Percentiles rank a stretch among this genome's conserved stretches.
Conservation (phyloP, 2,329 filamentous ascomycete genomes). For the Diplodia sapinea region DNA sequence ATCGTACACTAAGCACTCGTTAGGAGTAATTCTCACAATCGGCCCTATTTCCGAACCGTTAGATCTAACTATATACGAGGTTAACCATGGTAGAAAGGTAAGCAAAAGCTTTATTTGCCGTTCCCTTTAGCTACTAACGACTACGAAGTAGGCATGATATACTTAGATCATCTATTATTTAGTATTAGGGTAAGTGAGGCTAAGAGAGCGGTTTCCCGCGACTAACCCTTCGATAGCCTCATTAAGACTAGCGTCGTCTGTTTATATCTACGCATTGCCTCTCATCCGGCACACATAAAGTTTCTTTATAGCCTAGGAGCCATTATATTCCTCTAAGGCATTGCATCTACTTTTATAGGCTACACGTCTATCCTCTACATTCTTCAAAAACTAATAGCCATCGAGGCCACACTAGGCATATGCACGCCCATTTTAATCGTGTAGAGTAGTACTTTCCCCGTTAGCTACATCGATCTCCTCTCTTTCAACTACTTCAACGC, state of each 20-base stretch:
- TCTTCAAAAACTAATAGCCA: not conserved
- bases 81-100: slow-evolving; percentile 1
- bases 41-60: not conserved
- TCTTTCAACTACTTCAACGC: slow-evolving; percentile 6
- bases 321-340: not conserved
- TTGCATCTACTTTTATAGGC: slow-evolving; percentile 2
- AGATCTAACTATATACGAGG: slow-evolving; percentile 2
- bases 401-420: not conserved
- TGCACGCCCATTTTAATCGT: not conserved
- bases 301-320: not conserved
- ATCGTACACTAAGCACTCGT: slow-evolving; percentile 34
- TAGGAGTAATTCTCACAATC: slow-evolving; percentile 24
- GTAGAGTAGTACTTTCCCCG: not conserved
- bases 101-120: not conserved
- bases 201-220: not conserved
- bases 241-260: slow-evolving; percentile 3
- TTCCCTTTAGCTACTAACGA: not conserved
- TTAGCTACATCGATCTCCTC: not conserved
- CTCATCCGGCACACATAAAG: not conserved
- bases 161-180: slow-evolving; percentile 9
- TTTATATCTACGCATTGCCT: slow-evolving; percentile 3
- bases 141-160: not conserved
- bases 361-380: not conserved
- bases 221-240: not conserved
- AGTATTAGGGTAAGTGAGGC: not conserved